These are phyloP conservation scores for Alternaria triticimaculans DNA, from an alignment of 2,329 filamentous ascomycete species.

Conservation along the genomic window DNA sequence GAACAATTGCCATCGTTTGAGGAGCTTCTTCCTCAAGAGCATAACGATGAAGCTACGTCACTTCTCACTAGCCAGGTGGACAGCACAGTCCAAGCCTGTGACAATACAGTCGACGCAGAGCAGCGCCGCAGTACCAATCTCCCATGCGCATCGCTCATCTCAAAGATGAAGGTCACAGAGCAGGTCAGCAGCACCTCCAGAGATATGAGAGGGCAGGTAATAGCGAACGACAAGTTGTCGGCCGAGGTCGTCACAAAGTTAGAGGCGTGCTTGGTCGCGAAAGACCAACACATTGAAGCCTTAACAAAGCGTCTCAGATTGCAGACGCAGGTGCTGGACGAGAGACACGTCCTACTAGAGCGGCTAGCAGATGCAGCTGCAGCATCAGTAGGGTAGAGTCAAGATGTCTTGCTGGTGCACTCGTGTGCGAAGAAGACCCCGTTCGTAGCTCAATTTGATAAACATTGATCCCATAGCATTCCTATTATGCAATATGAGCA, in stretches of 20 bases:
- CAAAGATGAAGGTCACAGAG: neutral
- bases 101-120: neutral
- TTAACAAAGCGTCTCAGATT: neutral
- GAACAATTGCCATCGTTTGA: too few relatives aligned
- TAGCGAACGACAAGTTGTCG: neutral
- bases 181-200: rapidly evolving
- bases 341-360: neutral
- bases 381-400: neutral
- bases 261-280: neutral
- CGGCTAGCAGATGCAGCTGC: neutral
- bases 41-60: rapidly evolving
- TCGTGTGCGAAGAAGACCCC: neutral
- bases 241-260: neutral
- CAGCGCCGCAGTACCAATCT: neutral
- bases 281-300: neutral
- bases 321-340: neutral
- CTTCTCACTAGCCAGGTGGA: neutral
- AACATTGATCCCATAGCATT: neutral
- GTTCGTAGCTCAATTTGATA: neutral
- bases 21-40: too few relatives aligned
- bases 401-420: neutral
- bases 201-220: neutral
- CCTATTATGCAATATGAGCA: too few relatives aligned
- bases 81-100: neutral
- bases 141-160: neutral